Base-by-base conservation (phyloP, 495 filamentous ascomycete species). In the Jackrogersella minutella region DNA sequence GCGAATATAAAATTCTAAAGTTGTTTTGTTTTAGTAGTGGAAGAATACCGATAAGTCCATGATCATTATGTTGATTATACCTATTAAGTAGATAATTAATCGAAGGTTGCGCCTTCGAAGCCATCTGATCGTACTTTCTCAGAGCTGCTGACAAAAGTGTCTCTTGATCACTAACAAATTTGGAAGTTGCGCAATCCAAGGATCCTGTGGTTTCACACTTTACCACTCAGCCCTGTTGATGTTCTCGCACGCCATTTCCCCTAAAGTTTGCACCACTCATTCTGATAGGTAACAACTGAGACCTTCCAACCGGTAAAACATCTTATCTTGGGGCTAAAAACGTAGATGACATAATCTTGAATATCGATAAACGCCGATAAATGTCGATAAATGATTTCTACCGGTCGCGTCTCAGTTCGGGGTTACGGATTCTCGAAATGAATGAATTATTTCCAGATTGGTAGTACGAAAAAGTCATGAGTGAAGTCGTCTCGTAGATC, bases 211-310 rank as follows among this genome's bases (percentile, higher is more conserved):
- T 64, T 60, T 69, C 66, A 64, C 60, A n/a, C 47, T 33, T 39
- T 58, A 19, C 65, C 65, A 68, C 65, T 55, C 65, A 63, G 59
- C 66, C 50, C 46, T 34, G 55, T 60, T 59, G 60, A 41, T 41
- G 66, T 57, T 58, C 60, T 64, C 59, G 66, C 66, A 69, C 66
- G 66, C 41, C 66, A 69, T 69, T 55, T 51, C 41, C 60, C 60
- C 49, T 58, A 52, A 33, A 54, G 22, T 36, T 67, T 67, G 57
- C 64, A 62, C 28, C 64, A 67, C 64, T 19, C 31, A 30, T 3
- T 30, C 26, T 30, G 26, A 30, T 30, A 30, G 7, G 3, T 7
- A 30, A 30, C 26, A 3, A 30, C 7, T 30, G 7, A 30, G 3
- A 3, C 7, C 26, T 3, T 30, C 26, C 26, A 30, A 30, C 26